A percentile compares a stretch with the other conserved stretches of the same genome.
These are phyloP conservation scores for Punica granatum DNA, from an alignment of 345 rosid species.

Conservation along the genomic window DNA sequence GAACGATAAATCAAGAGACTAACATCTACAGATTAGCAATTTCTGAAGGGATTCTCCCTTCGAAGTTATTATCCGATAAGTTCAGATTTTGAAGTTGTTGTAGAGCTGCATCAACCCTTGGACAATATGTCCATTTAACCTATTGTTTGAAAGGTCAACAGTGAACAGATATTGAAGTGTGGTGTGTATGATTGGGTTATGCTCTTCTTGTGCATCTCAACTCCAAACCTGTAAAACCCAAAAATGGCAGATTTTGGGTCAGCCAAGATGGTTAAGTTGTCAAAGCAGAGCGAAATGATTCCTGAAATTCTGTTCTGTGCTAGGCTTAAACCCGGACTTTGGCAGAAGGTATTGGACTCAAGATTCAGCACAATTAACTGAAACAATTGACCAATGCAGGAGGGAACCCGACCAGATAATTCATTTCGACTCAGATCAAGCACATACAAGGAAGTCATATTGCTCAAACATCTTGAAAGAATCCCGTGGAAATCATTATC, in stretches of 20 bases:
- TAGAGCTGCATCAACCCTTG: not conserved
- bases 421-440: not conserved
- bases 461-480: not conserved
- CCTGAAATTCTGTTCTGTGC: conserved; percentile 1
- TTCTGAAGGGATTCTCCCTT: not conserved
- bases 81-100: not conserved
- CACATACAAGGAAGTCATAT: not conserved
- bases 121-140: conserved; percentile 2
- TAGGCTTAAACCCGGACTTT: not conserved
- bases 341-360: not conserved
- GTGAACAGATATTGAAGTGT: not conserved
- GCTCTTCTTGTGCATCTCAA: conserved; percentile 1
- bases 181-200: not conserved
- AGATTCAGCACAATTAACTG: not conserved
- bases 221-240: not conserved
- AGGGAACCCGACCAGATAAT: not conserved
- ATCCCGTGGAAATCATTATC: not conserved
- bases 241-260: not conserved
- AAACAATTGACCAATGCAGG: not conserved
- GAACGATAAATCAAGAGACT: conserved; percentile 4
- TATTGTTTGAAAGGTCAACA: conserved; percentile 5
- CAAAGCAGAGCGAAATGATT: not conserved
- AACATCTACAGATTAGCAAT: not conserved
- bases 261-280: not conserved
- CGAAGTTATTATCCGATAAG: not conserved